phyloP scores from a whole-genome alignment of 129 eudicot genomes.

The Dittrichia graveolens region DNA sequence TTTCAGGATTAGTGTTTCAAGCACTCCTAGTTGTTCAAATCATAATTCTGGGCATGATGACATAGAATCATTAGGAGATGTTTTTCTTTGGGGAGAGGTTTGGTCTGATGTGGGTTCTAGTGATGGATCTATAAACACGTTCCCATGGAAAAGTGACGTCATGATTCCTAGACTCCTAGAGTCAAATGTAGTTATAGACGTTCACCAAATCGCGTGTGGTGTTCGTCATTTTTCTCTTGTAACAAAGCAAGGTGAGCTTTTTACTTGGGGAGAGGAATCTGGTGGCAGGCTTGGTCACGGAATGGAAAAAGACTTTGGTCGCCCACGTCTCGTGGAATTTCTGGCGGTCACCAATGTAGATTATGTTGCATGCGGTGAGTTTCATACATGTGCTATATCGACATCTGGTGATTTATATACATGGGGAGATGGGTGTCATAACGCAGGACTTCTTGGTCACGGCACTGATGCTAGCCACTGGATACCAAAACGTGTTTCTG shows the following conservation, averaged over 20 bases:
- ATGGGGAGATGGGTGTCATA: conserved; percentile 85
- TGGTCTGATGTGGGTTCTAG: conserved; percentile 56
- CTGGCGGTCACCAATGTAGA: conserved; percentile 62
- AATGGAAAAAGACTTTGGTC: conserved; percentile 59
- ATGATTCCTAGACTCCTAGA: conserved; percentile 65
- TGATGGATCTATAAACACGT: conserved; percentile 49
- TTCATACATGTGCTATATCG: conserved; percentile 75
- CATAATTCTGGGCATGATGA: conserved; percentile 80
- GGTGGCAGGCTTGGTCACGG: conserved; percentile 95
- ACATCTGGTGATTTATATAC: conserved; percentile 68
- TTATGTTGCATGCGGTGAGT: conserved; percentile 75
- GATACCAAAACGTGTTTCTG: conserved; percentile 79
- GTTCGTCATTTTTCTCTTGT: conserved; percentile 78
- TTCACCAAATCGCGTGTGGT: conserved; percentile 82
- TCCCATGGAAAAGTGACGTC: conserved; percentile 52
- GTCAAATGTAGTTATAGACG: conserved; percentile 81
- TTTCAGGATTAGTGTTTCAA: conserved; percentile 81
- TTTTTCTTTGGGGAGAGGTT: conserved; percentile 81
- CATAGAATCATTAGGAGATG: conserved; percentile 87
- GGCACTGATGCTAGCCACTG: conserved; percentile 87
- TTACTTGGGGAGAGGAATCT: conserved; percentile 93
- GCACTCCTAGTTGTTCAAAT: conserved; percentile 86
- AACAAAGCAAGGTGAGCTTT: conserved; percentile 91
- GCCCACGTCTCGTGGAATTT: conserved; percentile 71
- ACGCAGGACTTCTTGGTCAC: conserved; percentile 84